Base-by-base conservation (phyloP, 1,139 yeast species). In the Scheffersomyces insectosa region DNA sequence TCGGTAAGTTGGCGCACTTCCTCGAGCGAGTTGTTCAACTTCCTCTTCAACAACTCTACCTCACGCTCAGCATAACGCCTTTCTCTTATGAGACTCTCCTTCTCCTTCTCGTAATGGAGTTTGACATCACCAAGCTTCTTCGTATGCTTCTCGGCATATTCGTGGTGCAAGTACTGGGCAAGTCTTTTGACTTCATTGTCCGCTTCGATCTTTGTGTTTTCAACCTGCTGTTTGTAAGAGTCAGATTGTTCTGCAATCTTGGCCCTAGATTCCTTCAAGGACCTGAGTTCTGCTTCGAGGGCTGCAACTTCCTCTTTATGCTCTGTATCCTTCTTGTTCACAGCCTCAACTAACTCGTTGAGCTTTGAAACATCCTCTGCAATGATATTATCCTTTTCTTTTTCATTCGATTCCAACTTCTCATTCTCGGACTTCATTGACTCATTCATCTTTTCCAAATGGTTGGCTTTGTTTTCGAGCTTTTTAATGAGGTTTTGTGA, bases 91-190 rank as follows among this genome's bases (percentile, higher is more conserved):
- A 44, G 40, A 14, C 37, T 28, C 9, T 45, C 35, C 16, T 52
- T 36, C 29, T 54, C 56, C 32, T 47, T 50, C 25, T 52, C 56
- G 28, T 51, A 52, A 42, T 41, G 54, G 25, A 48, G 49, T 35
- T 52, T 46, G 2, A 52, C 51, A 28, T 54, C 56, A 1, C 53
- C 55, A 39, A 52, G 39, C 32, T 52, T 54, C 11, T 53, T 43
- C 4, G 49, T 44, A 28, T 60, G 65, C 43, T 60, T 60, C 37
- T 57, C 58, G 10, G 65, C 62, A 38, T 60, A 60, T 39, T 57
- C 59, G 39, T 54, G 56, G 42, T 59, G 62, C 29, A 60, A 54
- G 42, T 54, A 60, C 15, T 54, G 53, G 0, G 65, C 62, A 15
- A 59, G 56, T 30, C 59, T 60, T 35, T 59, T 60, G 32, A 60